These are phyloP conservation scores for Penicillium dipodomyicola DNA, from an alignment of 495 filamentous ascomycete species.

Conservation along the genomic window DNA sequence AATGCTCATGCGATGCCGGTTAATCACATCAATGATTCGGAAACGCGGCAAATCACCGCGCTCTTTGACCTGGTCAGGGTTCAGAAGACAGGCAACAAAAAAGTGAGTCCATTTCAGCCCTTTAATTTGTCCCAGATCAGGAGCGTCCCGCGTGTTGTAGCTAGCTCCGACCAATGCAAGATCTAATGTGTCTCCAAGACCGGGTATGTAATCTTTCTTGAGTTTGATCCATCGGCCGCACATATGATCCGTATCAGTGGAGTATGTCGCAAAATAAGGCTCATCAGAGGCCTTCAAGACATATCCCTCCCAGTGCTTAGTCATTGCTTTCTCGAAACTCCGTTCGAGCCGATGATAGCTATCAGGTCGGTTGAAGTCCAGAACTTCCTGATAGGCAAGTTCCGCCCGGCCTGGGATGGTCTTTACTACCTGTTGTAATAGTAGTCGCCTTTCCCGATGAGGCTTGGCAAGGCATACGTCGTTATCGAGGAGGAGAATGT, in stretches of 20 bases:
- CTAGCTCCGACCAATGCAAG: constrained; percentile 73
- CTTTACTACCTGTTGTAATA: constrained; percentile 57
- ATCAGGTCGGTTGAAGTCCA: constrained; percentile 56
- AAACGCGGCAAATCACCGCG: constrained; percentile 57
- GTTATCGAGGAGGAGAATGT: constrained; percentile 70
- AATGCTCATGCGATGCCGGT: constrained; percentile 48
- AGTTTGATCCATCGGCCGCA: constrained; percentile 70
- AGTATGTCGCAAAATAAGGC: constrained; percentile 65
- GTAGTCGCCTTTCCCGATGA: constrained; percentile 58
- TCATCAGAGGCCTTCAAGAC: constrained; percentile 76
- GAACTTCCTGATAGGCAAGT: constrained; percentile 56
- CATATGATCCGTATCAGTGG: constrained; percentile 27
- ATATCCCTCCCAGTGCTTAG: constrained; percentile 67
- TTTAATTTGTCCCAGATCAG: constrained; percentile 37
- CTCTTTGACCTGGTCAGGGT: constrained; percentile 61
- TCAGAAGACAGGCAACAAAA: constrained; percentile 71
- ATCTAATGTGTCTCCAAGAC: constrained; percentile 77
- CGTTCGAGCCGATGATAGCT: constrained; percentile 51
- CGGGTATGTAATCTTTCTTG: constrained; percentile 85
- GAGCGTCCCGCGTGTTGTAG: constrained; percentile 59
- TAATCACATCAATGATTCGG: constrained; percentile 59
- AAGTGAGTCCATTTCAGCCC: constrained; percentile 72
- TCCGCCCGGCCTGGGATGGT: constrained; percentile 57
- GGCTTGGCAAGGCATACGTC: constrained; percentile 58
- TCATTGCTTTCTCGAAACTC: constrained; percentile 64